Conservation (phyloP, 805 yeast genomes). For the Maudiozyma saulgeensis region DNA sequence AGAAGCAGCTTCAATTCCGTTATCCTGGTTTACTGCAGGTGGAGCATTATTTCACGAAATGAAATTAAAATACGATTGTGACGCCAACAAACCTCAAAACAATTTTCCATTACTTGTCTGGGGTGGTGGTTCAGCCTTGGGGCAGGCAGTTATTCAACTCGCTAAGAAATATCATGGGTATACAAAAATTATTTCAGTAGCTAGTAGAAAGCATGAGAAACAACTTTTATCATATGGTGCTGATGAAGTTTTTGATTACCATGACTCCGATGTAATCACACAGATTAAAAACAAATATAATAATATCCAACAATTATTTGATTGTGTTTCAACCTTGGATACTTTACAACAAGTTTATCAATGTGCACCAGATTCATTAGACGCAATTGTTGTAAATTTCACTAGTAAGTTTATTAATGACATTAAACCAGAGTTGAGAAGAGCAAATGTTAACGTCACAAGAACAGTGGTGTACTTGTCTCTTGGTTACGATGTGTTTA, state of each 20-base stretch:
- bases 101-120: conserved; percentile 41
- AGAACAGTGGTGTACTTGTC: conserved; percentile 33
- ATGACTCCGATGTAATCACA: conserved; percentile 36
- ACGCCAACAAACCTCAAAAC: conserved; percentile 17
- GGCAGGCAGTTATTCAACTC: conserved; percentile 48
- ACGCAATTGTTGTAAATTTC: conserved; percentile 31
- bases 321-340: conserved; percentile 26
- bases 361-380: conserved; percentile 26
- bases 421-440: conserved; percentile 25
- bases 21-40: conserved; percentile 45
- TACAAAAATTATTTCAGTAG: conserved; percentile 38
- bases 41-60: conserved; percentile 31
- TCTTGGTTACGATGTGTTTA: conserved; percentile 29
- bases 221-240: conserved; percentile 35
- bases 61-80: conserved; percentile 19
- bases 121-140: conserved; percentile 63
- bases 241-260: conserved; percentile 31
- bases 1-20: conserved; percentile 55
- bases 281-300: conserved; percentile 31
- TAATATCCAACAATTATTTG: conserved; percentile 27
- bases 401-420: conserved; percentile 17
- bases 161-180: conserved; percentile 24
- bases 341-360: conserved; percentile 30
- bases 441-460: conserved; percentile 27
- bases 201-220: conserved; percentile 39